Evolutionary conservation across 2,329 filamentous ascomycete species (phyloP).

Genomic region (Chrysoporthe austroafricana): DNA sequence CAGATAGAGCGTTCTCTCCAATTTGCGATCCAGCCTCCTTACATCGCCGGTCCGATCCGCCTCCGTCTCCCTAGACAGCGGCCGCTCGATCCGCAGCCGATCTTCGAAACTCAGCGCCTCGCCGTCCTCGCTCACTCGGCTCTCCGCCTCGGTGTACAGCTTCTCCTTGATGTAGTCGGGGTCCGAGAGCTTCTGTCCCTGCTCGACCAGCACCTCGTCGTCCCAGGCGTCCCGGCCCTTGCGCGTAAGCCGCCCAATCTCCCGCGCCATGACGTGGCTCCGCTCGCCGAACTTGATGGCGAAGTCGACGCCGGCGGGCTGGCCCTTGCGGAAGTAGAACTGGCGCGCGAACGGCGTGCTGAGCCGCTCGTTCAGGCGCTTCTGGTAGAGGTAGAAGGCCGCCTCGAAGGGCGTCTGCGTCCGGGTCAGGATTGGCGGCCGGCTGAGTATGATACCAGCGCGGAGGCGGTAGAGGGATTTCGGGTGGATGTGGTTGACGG

Average conservation of each 20-base stretch:
- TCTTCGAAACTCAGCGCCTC: conserved; percentile 62
- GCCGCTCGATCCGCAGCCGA: conserved; percentile 70
- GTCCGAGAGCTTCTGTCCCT: conserved; percentile 70
- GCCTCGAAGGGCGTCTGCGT: conserved; percentile 86
- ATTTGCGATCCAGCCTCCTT: conserved; percentile 75
- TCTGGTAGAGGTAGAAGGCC: conserved; percentile 95
- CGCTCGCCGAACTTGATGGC: conserved; percentile 81
- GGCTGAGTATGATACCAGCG: conserved; percentile 80
- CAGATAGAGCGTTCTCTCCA: conserved; percentile 85
- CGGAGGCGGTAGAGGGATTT: conserved; percentile 51
- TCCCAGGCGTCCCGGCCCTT: conserved; percentile 77
- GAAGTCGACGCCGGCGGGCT: conserved; percentile 85
- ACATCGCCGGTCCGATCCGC: conserved; percentile 78
- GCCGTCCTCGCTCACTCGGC: conserved; percentile 61
- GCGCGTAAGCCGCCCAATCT: conserved; percentile 79
- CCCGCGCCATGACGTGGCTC: conserved; percentile 72
- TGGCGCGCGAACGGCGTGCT: conserved; percentile 80
- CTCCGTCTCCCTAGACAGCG: conserved; percentile 71
- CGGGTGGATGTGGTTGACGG: conserved; percentile 27
- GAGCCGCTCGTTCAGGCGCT: conserved; percentile 85
- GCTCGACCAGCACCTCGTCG: conserved; percentile 81
- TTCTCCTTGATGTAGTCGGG: conserved; percentile 68
- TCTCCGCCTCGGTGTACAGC: conserved; percentile 76
- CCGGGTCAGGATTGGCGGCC: conserved; percentile 84
- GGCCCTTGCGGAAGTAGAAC: conserved; percentile 95